These are phyloP conservation scores for Claviceps quebecensis DNA, from an alignment of 2,329 filamentous ascomycete genomes.

Conservation along the genomic window DNA sequence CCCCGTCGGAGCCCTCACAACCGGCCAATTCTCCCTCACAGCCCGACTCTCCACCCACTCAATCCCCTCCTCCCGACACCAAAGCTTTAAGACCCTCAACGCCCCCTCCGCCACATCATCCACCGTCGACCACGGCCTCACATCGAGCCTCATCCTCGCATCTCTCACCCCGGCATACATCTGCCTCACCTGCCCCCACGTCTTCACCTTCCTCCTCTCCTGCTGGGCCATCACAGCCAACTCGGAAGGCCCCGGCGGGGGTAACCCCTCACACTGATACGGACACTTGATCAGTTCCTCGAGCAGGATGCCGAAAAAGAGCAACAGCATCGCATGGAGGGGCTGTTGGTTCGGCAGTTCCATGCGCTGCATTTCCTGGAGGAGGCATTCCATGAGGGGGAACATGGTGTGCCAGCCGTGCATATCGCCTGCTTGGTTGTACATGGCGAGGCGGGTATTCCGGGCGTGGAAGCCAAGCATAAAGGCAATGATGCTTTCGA, in stretches of 20 bases:
- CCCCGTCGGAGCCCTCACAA: not conserved
- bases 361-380: slow-evolving; percentile 24
- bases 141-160: slow-evolving; percentile 16
- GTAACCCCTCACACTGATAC: slow-evolving; percentile 10
- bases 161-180: slow-evolving; percentile 16
- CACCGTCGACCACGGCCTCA: slow-evolving; percentile 28
- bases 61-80: slow-evolving; percentile 30
- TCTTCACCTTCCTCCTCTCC: slow-evolving; percentile 14
- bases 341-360: slow-evolving; percentile 22
- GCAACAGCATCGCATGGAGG: slow-evolving; percentile 26
- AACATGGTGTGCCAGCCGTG: slow-evolving; percentile 29
- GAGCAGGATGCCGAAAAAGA: slow-evolving; percentile 29
- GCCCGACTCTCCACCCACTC: slow-evolving; percentile 29
- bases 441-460: slow-evolving; percentile 29
- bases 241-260: not conserved
- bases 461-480: slow-evolving; percentile 38
- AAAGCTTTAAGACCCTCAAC: slow-evolving; percentile 27
- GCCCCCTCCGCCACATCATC: slow-evolving; percentile 28
- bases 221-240: slow-evolving; percentile 12
- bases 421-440: slow-evolving; percentile 28
- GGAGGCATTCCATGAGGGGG: slow-evolving; percentile 27
- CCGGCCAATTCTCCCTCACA: slow-evolving; percentile 12
- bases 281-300: slow-evolving; percentile 30
- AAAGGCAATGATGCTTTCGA: slow-evolving; percentile 39
- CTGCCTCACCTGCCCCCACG: slow-evolving; percentile 19